Conservation (phyloP, 495 filamentous ascomycete species). For the Lasiosphaeria miniovina region DNA sequence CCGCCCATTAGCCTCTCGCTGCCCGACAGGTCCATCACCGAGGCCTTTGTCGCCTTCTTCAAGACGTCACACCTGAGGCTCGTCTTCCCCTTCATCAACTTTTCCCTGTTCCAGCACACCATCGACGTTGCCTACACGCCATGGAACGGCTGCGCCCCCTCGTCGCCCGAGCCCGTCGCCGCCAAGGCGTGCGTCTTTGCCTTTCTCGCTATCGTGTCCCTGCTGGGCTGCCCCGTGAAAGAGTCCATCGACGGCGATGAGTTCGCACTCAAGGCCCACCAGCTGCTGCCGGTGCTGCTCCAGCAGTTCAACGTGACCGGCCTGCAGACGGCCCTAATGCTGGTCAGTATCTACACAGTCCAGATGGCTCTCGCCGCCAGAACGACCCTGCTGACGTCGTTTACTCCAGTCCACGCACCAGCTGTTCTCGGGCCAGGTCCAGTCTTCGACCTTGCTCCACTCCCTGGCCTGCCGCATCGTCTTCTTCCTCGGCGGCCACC, state of each 20-base stretch:
- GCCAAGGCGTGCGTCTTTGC: conserved; percentile 45
- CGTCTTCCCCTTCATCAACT: conserved; percentile 45
- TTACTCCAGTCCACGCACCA: conserved; percentile 40
- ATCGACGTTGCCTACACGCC: conserved; percentile 39
- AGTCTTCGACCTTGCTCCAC: conserved; percentile 41
- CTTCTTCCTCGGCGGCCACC: conserved; percentile 48
- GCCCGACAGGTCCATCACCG: conserved; percentile 14
- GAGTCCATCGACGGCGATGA: conserved; percentile 35
- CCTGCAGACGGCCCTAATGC: conserved; percentile 43
- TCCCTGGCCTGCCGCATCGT: conserved; percentile 44
- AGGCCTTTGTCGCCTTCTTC: conserved; percentile 21
- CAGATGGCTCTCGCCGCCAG: not conserved
- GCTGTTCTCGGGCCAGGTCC: conserved; percentile 44
- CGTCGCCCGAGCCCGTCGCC: conserved; percentile 17
- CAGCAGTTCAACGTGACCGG: conserved; percentile 41
- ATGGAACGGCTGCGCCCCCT: not conserved
- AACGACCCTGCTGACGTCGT: no score
- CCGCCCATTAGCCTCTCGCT: conserved; percentile 9
- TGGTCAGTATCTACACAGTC: conserved; percentile 33
- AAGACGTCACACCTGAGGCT: conserved; percentile 31
- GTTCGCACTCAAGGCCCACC: conserved; percentile 37
- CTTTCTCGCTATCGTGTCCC: conserved; percentile 40
- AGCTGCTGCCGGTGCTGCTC: conserved; percentile 39
- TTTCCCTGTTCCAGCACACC: conserved; percentile 39
- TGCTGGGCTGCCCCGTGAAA: conserved; percentile 19